Conservation (phyloP, 345 rosid species). For the Eucalyptus shirleyi region DNA sequence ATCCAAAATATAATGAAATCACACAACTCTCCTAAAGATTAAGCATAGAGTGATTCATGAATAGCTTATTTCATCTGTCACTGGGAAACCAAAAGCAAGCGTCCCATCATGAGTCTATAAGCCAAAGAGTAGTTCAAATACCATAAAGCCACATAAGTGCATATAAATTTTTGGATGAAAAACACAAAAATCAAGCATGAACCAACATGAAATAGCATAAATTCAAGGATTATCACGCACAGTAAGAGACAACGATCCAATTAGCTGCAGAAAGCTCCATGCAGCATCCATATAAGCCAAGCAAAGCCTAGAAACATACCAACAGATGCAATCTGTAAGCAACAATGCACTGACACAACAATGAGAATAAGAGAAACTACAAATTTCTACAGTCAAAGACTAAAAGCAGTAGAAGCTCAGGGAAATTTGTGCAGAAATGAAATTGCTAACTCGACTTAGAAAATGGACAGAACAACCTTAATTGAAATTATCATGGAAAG, state of each 20-base stretch:
- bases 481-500: not conserved
- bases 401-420: not conserved
- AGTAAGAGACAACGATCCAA: constrained; percentile 31
- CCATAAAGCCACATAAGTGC: not conserved
- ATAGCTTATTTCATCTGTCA: not conserved
- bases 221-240: constrained; percentile 23
- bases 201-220: not conserved
- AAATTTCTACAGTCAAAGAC: not conserved
- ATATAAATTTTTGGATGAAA: not conserved
- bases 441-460: not conserved
- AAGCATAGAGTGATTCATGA: not conserved
- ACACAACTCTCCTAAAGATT: not conserved
- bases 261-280: constrained; percentile 51
- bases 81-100: not conserved
- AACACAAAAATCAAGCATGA: not conserved
- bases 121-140: not conserved
- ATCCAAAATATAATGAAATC: not conserved
- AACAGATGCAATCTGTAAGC: not conserved
- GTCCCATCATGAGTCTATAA: not conserved
- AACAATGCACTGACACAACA: not conserved
- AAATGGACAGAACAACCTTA: not conserved
- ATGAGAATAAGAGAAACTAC: not conserved
- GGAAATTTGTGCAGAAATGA: not conserved
- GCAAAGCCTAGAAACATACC: constrained; percentile 30
- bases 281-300: constrained; percentile 58